Evolutionary conservation across 768 basidiomycete species (phyloP).

Genomic region (Termitomyces sp.): DNA sequence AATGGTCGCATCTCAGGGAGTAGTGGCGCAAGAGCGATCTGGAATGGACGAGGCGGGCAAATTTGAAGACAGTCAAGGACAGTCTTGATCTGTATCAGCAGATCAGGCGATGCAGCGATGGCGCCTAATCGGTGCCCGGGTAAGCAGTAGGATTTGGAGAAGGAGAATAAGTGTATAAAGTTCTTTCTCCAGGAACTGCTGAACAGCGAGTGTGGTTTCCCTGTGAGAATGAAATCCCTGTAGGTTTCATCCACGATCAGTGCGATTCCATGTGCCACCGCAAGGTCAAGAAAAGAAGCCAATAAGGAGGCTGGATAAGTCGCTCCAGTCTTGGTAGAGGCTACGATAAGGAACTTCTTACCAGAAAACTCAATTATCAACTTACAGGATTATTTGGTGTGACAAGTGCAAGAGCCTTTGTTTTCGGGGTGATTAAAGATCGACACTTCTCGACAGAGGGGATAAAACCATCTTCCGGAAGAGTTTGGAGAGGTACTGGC

Average conservation of each 20-base stretch:
- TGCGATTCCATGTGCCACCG: constrained; percentile 51
- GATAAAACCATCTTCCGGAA: constrained; percentile 51
- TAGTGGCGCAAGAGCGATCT: constrained; percentile 61
- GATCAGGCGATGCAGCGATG: constrained; percentile 56
- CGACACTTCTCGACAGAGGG: constrained; percentile 55
- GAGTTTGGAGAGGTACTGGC: constrained; percentile 52
- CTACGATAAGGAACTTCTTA: not conserved
- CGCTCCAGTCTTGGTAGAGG: constrained; percentile 56
- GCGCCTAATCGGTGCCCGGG: constrained; percentile 82
- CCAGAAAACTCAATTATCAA: not conserved
- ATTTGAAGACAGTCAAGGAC: constrained; percentile 80
- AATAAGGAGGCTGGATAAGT: constrained; percentile 60
- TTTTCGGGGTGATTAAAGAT: constrained; percentile 52
- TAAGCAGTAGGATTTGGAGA: constrained; percentile 79
- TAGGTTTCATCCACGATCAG: constrained; percentile 90
- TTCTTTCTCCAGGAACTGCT: constrained; percentile 53
- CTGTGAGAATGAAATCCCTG: constrained; percentile 65
- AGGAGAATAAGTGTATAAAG: constrained; percentile 73
- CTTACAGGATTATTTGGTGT: constrained; percentile 76
- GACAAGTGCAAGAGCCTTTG: constrained; percentile 71
- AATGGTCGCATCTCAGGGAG: constrained; percentile 52
- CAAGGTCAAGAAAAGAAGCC: constrained; percentile 57
- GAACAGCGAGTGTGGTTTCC: constrained; percentile 57
- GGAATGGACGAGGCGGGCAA: constrained; percentile 72
- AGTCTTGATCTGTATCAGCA: constrained; percentile 47